These are phyloP conservation scores for Pseudonitzschia pungens DNA, from an alignment of 108 stramenopile genomes.

Conservation along the genomic window DNA sequence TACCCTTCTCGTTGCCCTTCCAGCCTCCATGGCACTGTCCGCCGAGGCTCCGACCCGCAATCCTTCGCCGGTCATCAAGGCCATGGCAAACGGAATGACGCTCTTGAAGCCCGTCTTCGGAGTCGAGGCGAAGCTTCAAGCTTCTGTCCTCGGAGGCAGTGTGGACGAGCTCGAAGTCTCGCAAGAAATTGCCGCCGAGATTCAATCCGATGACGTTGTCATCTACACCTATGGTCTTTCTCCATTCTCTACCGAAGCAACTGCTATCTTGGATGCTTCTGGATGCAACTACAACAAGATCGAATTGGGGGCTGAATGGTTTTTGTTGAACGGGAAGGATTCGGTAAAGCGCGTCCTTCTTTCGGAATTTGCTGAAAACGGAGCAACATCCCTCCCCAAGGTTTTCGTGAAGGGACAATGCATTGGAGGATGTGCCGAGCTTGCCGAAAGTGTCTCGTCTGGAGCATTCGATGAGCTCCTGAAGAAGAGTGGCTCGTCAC, in stretches of 20 bases:
- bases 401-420: conserved; percentile 70
- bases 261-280: conserved; percentile 51
- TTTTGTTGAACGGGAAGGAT: conserved; percentile 55
- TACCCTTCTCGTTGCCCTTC: conserved; percentile 9
- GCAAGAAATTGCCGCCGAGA: conserved; percentile 34
- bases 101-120: conserved; percentile 64
- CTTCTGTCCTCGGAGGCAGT: conserved; percentile 47
- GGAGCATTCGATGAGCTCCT: conserved; percentile 50
- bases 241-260: conserved; percentile 68
- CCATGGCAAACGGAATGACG: conserved; percentile 65
- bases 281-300: conserved; percentile 53
- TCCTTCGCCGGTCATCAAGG: conserved; percentile 61
- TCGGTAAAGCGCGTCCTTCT: conserved; percentile 58
- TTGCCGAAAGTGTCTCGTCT: conserved; percentile 42
- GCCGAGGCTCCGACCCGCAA: background rate
- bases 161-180: conserved; percentile 51
- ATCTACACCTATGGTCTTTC: conserved; percentile 73
- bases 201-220: conserved; percentile 40
- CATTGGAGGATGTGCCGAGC: conserved; percentile 65
- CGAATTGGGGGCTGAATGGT: conserved; percentile 75
- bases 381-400: conserved; percentile 64
- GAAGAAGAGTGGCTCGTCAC: conserved; percentile 20
- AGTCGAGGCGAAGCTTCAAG: conserved; percentile 60
- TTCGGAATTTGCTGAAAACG: conserved; percentile 43
- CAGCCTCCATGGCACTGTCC: background rate